Evolutionary conservation across 2,329 filamentous ascomycete species (phyloP).

Genomic region (Cladosporium sp.): DNA sequence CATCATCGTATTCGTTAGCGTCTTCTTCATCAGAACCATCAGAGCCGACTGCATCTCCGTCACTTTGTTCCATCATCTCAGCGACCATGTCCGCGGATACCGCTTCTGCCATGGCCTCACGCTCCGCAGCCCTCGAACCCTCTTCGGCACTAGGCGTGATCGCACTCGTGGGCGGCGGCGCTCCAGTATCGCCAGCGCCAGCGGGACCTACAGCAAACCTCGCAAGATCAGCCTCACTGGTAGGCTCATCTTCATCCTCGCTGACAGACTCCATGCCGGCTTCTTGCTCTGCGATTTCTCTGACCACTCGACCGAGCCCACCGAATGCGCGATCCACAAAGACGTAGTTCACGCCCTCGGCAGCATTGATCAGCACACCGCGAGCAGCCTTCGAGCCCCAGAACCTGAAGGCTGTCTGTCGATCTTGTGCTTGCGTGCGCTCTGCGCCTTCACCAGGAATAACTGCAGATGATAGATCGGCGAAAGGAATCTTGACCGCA

Average conservation of each 20-base stretch:
- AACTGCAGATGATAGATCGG: constrained; percentile 47
- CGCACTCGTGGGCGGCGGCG: background rate
- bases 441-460: constrained; percentile 24
- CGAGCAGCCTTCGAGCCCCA: constrained; percentile 63
- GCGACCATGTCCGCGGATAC: constrained; percentile 21
- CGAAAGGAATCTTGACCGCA: constrained; percentile 55
- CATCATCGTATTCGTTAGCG: constrained; percentile 27
- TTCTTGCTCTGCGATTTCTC: constrained; percentile 25
- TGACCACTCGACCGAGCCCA: constrained; percentile 50
- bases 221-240: constrained; percentile 26
- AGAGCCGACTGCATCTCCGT: constrained; percentile 13
- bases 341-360: constrained; percentile 56
- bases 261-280: constrained; percentile 27
- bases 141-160: background rate
- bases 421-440: constrained; percentile 42
- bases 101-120: constrained; percentile 18
- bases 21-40: constrained; percentile 26
- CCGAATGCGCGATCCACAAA: constrained; percentile 63
- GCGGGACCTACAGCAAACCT: background rate
- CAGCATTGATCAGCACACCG: constrained; percentile 59
- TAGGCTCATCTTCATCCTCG: constrained; percentile 21
- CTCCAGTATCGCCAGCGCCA: background rate
- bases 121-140: background rate
- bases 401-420: constrained; percentile 48
- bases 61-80: constrained; percentile 12